Base-by-base conservation (phyloP, 2,329 filamentous ascomycete species). In the Monosporascus cannonballus region DNA sequence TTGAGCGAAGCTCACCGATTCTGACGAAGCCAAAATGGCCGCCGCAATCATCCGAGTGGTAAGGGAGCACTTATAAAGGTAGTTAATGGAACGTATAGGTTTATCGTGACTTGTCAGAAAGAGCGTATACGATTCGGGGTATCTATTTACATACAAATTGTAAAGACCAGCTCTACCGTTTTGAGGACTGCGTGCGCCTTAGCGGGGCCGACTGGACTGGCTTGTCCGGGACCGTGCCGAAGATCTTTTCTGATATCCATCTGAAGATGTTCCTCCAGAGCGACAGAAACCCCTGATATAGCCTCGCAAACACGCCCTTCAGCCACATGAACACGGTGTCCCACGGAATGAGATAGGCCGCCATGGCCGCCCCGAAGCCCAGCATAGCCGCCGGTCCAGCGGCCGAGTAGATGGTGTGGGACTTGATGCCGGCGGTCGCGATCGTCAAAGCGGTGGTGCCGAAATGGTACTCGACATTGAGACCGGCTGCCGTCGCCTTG, bases 401-500 rank as follows among this genome's bases (percentile, higher is more conserved):
- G 2, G 51, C 51, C 3, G 47, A 15, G n/a, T 41, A 37, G 41
- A 53, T 36, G 17, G 42, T 50, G 15, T 49, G 47, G 17, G 51
- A 48, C 17, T 50, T 38, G 14, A 41, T 27, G 30, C 41, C 51
- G 20, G 51, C 51, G 39, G 47, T 48, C 18, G 45, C 48, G 18
- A 34, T 39, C n/a, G 18, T 36, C 17, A 53, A 34, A 24, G 48
- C 51, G 18, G 51, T 22, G 41, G 51, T 42, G 34, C 51, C 51
- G 17, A 50, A 49, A 42, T 53, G 48, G 30, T 47, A 53, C 51
- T 53, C 51, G 39, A 53, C 51, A n/a, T 45, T 50, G 15, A 53
- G 18, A 20, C 51, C 51, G n/a, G 42, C 51, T 6, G 48, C 51
- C 7, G 51, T 53, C 25, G 51, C 51, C 20, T 41, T 37, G 27